These are phyloP conservation scores for Chlorella sp. DNA, from an alignment of 139 green algal genomes.

Conservation along the genomic window DNA sequence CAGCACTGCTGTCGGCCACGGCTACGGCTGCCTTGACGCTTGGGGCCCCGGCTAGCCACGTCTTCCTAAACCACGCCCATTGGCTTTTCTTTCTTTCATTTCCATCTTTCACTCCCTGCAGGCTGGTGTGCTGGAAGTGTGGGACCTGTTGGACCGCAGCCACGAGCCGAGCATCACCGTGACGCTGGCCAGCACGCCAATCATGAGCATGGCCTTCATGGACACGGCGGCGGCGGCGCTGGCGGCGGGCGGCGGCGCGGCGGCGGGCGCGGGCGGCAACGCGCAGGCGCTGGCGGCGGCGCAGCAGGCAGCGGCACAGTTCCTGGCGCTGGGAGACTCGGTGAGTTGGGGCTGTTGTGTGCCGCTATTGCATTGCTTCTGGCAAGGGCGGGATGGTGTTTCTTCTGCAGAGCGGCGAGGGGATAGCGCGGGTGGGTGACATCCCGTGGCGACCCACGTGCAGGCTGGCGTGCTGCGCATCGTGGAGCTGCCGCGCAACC, in stretches of 20 bases:
- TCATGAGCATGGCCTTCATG: slow-evolving; percentile 62
- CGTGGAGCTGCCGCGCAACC: slow-evolving; percentile 72
- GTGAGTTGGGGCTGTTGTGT: slow-evolving; percentile 4
- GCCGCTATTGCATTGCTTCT: neutral
- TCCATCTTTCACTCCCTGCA: too few species aligned
- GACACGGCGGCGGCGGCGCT: slow-evolving; percentile 4
- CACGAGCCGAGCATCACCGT: slow-evolving; percentile 60
- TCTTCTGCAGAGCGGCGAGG: too few species aligned
- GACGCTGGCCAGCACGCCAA: slow-evolving; percentile 32
- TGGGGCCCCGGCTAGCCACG: too few species aligned
- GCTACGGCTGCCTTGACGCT: too few species aligned
- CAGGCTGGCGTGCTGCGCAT: slow-evolving; percentile 64
- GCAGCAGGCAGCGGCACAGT: slow-evolving; percentile 17
- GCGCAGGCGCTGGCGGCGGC: neutral
- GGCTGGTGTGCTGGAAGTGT: slow-evolving; percentile 62
- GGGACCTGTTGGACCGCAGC: slow-evolving; percentile 75
- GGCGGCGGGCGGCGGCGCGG: slow-evolving; percentile 52
- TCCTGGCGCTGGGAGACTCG: slow-evolving; percentile 32
- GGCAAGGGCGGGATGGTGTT: too few species aligned
- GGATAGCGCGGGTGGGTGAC: too few species aligned
- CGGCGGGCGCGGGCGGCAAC: neutral
- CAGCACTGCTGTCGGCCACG: too few species aligned
- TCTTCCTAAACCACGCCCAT: too few species aligned
- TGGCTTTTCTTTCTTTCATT: too few species aligned
- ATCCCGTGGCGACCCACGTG: too few species aligned